Base-by-base conservation (phyloP, 192 early-diverging fungal species). In the Gryganskiella cystojenkinii region DNA sequence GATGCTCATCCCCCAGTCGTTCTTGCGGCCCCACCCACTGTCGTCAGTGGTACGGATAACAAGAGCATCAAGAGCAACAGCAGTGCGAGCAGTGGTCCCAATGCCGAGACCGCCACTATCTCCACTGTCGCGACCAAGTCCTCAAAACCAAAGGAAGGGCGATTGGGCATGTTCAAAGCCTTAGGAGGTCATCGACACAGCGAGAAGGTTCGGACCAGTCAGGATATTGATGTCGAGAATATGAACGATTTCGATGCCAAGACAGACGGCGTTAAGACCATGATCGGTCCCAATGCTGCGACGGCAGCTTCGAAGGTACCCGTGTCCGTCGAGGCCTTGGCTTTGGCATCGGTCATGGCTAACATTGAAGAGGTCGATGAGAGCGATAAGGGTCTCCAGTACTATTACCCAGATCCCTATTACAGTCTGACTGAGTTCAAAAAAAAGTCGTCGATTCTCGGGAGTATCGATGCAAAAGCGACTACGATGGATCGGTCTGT, bases 391-490 rank as follows among this genome's bases (percentile, higher is more conserved):
- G 53, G 50, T 51, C 40, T 71, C 1, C 70, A 71, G 54, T 76
- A 76, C 43, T 67, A 62, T 25, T 76, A 76, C 40, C 60, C 72
- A 3, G 65, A 76, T 27, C 72, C 65, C 6, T 76, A 76, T 9
- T 57, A 22, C 35, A 63, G 34, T 24, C 46, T 64, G 11, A 33
- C 60, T 3, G 70, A 71, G 30, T 57, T 56, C 61, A 64, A 56
- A 20, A 56, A 53, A 19, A 54, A 44, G 8, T 3, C 46, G 3
- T 8, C 25, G 11, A 3, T 19, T 11, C 63, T 13, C 28, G 27
- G 54, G 7, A 25, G 45, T 17, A 19, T 22, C 9, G 35, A 27
- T 4, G 28, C 43, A 6, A 11, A 20, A 19, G 13, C 43, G 25
- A 45, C 20, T 8, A 31, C 34, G 4, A 60, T 19, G 46, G 61